Percentiles rank a stretch among this genome's conserved stretches.
These are phyloP conservation scores for Hypsizygus ulmarius DNA, from an alignment of 1,284 basidiomycete genomes.

Conservation along the genomic window DNA sequence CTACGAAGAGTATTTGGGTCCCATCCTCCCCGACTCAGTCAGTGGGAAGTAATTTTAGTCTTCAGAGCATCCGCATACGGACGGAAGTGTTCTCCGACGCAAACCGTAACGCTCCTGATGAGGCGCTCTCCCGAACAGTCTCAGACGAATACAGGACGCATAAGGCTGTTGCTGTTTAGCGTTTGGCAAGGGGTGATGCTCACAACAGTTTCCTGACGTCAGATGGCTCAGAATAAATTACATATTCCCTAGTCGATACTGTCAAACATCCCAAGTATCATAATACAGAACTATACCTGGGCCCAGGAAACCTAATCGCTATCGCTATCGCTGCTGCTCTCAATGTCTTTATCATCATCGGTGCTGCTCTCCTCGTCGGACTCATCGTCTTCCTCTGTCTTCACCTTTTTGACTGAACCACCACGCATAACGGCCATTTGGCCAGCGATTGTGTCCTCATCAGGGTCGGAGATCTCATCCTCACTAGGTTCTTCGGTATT, in stretches of 20 bases:
- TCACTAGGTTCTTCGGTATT: conserved; percentile 64
- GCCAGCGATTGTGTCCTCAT: conserved; percentile 92
- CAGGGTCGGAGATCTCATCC: conserved; percentile 94
- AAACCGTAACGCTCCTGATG: not conserved
- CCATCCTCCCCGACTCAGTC: conserved; percentile 4
- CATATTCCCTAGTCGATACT: conserved; percentile 2
- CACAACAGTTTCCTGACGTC: not conserved
- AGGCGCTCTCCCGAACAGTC: not conserved
- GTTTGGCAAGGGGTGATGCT: not conserved
- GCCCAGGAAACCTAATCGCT: conserved; percentile 31
- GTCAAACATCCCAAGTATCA: conserved; percentile 2
- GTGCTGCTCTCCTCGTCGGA: conserved; percentile 40
- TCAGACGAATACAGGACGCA: too few species aligned
- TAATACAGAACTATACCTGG: conserved; percentile 9
- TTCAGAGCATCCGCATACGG: conserved; percentile 18
- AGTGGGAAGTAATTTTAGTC: conserved; percentile 14
- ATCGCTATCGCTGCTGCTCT: conserved; percentile 36
- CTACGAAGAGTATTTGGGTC: conserved; percentile 11
- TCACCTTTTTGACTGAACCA: conserved; percentile 73
- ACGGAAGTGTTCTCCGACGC: conserved; percentile 15
- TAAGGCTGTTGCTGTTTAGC: not conserved
- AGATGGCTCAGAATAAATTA: conserved; percentile 12
- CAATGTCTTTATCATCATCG: conserved; percentile 39
- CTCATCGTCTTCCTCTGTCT: conserved; percentile 47
- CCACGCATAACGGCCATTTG: conserved; percentile 99